These are phyloP conservation scores for Cordyceps militaris DNA, from an alignment of 2,329 filamentous ascomycete species.

Conservation along the genomic window DNA sequence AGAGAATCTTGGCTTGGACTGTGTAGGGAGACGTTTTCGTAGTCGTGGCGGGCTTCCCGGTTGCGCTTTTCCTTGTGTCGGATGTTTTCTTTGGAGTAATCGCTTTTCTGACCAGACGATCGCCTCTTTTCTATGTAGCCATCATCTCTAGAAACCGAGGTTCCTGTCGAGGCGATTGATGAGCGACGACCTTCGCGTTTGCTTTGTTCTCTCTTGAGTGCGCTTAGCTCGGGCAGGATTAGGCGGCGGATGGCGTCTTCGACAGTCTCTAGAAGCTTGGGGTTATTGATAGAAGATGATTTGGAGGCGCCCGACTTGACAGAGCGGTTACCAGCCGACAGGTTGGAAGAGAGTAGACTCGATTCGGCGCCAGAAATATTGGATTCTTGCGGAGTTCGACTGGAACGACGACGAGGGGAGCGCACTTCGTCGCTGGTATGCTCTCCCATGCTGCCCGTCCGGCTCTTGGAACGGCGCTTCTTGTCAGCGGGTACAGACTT, in stretches of 20 bases:
- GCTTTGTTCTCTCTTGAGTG: constrained; percentile 84
- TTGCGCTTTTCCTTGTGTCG: constrained; percentile 40
- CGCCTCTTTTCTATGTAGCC: constrained; percentile 53
- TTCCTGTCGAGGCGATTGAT: constrained; percentile 52
- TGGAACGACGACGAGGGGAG: constrained; percentile 43
- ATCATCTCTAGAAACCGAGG: constrained; percentile 48
- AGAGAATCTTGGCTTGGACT: constrained; percentile 42
- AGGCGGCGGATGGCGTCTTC: constrained; percentile 87
- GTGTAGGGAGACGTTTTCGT: constrained; percentile 42
- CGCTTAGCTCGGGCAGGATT: constrained; percentile 85
- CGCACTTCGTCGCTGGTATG: constrained; percentile 39
- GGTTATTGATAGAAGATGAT: constrained; percentile 79
- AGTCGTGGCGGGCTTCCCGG: constrained; percentile 48
- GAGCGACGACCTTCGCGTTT: constrained; percentile 63
- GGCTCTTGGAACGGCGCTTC: constrained; percentile 36
- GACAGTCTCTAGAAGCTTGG: constrained; percentile 81
- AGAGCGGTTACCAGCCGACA: constrained; percentile 49
- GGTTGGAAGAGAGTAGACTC: constrained; percentile 46
- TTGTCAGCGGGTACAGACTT: constrained; percentile 42
- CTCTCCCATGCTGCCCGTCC: constrained; percentile 43
- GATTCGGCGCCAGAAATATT: constrained; percentile 47
- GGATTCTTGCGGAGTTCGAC: constrained; percentile 46
- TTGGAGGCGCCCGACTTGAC: constrained; percentile 47
- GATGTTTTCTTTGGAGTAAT: constrained; percentile 45
- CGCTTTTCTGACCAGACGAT: constrained; percentile 49